Percentiles rank a stretch among this genome's conserved stretches.
Conservation (phyloP, 1,284 basidiomycete species). For the Moniliophthora roreri region DNA sequence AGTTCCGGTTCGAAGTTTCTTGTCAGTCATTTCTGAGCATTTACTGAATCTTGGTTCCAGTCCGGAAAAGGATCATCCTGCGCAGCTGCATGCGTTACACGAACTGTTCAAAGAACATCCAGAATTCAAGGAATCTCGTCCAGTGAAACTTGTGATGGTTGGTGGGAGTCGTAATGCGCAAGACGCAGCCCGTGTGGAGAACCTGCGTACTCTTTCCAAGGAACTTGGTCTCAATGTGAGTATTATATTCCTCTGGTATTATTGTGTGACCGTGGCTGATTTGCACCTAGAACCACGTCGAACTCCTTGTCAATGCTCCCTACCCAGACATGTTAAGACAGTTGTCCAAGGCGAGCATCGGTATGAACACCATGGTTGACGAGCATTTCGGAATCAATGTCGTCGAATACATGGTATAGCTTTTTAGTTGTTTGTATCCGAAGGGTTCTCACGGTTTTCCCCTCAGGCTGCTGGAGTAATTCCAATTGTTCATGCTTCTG, state of each 20-base stretch:
- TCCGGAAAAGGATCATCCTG: constrained; percentile 93
- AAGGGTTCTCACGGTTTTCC: not conserved
- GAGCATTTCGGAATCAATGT: constrained; percentile 99
- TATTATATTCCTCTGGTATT: constrained; percentile 2
- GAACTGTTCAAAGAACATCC: constrained; percentile 62
- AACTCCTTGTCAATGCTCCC: constrained; percentile 84
- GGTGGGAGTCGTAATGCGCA: constrained; percentile 81
- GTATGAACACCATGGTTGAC: constrained; percentile 96
- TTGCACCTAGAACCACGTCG: constrained; percentile 56
- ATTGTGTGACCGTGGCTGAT: not conserved
- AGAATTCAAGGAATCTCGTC: constrained; percentile 39
- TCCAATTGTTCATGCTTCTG: constrained; percentile 90
- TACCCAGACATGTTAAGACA: constrained; percentile 71
- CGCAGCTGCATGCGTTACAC: constrained; percentile 76
- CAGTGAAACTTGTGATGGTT: constrained; percentile 68
- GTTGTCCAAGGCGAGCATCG: constrained; percentile 77
- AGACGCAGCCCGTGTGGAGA: constrained; percentile 73
- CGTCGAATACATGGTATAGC: constrained; percentile 90
- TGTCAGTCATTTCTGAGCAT: not conserved
- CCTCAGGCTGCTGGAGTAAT: constrained; percentile 91
- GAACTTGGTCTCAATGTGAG: constrained; percentile 68
- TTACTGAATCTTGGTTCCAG: constrained; percentile 33
- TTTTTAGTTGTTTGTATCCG: not conserved
- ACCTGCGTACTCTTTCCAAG: constrained; percentile 57
- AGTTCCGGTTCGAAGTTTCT: constrained; percentile 70